Evolutionary conservation across 306 rosid genomes (phyloP).

Genomic region (Gastrolobium bilobum): DNA sequence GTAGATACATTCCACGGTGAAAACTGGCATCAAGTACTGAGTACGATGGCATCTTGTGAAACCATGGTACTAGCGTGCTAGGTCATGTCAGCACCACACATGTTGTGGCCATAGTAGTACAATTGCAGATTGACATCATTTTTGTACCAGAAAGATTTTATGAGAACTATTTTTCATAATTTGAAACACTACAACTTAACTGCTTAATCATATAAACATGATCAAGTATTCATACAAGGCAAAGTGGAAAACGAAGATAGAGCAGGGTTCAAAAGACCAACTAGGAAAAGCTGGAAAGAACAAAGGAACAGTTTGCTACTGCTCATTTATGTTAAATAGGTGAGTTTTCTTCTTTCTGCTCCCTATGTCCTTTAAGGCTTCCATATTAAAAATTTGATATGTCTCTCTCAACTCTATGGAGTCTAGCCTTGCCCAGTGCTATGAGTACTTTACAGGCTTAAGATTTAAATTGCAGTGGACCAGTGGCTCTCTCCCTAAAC

Average conservation of each 20-base stretch:
- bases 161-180: not conserved
- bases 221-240: not conserved
- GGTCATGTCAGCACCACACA: constrained; percentile 59
- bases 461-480: constrained; percentile 43
- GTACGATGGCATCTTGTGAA: constrained; percentile 60
- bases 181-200: constrained; percentile 1
- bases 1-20: constrained; percentile 56
- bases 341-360: not conserved
- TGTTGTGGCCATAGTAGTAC: constrained; percentile 52
- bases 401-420: constrained; percentile 50
- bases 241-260: constrained; percentile 7
- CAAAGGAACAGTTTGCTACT: constrained; percentile 35
- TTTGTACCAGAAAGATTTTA: constrained; percentile 35
- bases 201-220: constrained; percentile 3
- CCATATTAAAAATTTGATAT: constrained; percentile 21
- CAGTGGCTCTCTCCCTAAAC: constrained; percentile 5
- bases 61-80: constrained; percentile 53
- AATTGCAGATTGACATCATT: constrained; percentile 46
- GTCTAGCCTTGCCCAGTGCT: constrained; percentile 41
- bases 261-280: constrained; percentile 20
- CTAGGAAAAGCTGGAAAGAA: not conserved
- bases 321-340: constrained; percentile 38
- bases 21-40: constrained; percentile 57
- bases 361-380: constrained; percentile 34
- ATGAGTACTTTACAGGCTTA: constrained; percentile 47